A percentile compares a stretch with the other conserved stretches of the same genome.
Evolutionary conservation across 768 basidiomycete genomes (phyloP).

Genomic region (Lentinula aciculospora): DNA sequence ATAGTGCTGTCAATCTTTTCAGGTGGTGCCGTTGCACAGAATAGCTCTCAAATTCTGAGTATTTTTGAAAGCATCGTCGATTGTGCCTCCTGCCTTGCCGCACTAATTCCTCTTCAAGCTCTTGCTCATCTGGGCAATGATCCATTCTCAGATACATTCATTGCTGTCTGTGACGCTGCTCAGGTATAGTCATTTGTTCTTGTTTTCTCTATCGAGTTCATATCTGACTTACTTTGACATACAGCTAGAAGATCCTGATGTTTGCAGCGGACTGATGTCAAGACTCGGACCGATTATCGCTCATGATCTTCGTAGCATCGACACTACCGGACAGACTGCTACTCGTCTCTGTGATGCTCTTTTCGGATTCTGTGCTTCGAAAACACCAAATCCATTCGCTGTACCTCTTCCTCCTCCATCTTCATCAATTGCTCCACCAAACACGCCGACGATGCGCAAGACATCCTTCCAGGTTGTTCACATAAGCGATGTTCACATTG

Average conservation of each 20-base stretch:
- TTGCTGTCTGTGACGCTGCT: conserved; percentile 19
- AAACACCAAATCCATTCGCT: conserved; percentile 18
- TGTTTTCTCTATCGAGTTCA: not conserved
- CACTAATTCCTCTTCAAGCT: conserved; percentile 23
- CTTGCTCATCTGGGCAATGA: conserved; percentile 26
- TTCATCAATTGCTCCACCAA: conserved; percentile 9
- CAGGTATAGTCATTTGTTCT: conserved; percentile 10
- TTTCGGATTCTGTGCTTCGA: conserved; percentile 28
- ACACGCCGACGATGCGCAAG: conserved; percentile 12
- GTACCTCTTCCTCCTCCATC: conserved; percentile 22
- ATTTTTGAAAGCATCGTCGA: conserved; percentile 19
- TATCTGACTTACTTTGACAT: not conserved
- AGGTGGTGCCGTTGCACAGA: not conserved
- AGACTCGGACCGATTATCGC: conserved; percentile 32
- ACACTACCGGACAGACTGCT: conserved; percentile 24
- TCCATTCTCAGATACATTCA: conserved; percentile 20
- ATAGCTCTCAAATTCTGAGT: conserved; percentile 11
- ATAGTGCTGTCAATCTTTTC: not conserved
- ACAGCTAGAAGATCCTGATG: conserved; percentile 29
- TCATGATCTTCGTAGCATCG: conserved; percentile 29
- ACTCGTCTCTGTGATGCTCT: conserved; percentile 30
- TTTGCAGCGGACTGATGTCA: conserved; percentile 29
- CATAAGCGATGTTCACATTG: conserved; percentile 35
- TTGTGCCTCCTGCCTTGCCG: conserved; percentile 23
- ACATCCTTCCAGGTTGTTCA: conserved; percentile 28